Conservation (phyloP, 2,329 filamentous ascomycete species). For the Hirsutella thompsonii region DNA sequence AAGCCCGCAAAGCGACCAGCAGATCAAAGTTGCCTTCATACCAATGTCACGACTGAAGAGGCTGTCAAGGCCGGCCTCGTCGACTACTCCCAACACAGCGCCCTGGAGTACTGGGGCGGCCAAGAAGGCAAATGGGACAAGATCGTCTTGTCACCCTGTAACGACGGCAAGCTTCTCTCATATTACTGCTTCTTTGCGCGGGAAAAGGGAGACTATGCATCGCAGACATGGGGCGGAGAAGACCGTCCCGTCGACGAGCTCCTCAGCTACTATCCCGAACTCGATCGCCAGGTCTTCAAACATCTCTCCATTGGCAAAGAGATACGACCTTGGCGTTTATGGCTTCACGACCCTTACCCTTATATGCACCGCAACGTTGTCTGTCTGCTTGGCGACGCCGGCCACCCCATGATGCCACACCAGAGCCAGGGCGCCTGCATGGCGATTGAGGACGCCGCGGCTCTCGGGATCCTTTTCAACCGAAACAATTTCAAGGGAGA, state of each 20-base stretch:
- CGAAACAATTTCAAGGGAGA: slow-evolving; percentile 31
- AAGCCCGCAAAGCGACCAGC: slow-evolving; percentile 44
- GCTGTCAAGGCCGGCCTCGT: slow-evolving; percentile 45
- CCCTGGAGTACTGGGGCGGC: slow-evolving; percentile 60
- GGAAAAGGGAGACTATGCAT: slow-evolving; percentile 42
- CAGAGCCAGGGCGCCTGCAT: slow-evolving; percentile 55
- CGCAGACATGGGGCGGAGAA: slow-evolving; percentile 45
- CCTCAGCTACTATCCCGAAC: slow-evolving; percentile 43
- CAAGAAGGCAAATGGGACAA: slow-evolving; percentile 51
- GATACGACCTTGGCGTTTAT: slow-evolving; percentile 50
- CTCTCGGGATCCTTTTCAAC: slow-evolving; percentile 48
- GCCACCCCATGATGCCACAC: slow-evolving; percentile 54
- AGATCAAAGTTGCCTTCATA: slow-evolving; percentile 48
- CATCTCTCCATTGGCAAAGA: slow-evolving; percentile 49
- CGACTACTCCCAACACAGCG: slow-evolving; percentile 47
- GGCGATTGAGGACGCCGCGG: slow-evolving; percentile 52
- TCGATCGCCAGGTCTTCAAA: slow-evolving; percentile 42
- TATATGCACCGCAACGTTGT: slow-evolving; percentile 37
- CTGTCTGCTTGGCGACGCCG: slow-evolving; percentile 53
- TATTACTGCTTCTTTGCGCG: slow-evolving; percentile 59
- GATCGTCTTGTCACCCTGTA: slow-evolving; percentile 58
- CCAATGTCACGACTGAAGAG: slow-evolving; percentile 50
- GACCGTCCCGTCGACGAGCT: slow-evolving; percentile 42
- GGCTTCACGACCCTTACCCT: slow-evolving; percentile 49
- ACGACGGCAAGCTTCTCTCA: slow-evolving; percentile 49